phyloP scores from a whole-genome alignment of 176 grass and related monocot species.

The Alloteropsis semialata region DNA sequence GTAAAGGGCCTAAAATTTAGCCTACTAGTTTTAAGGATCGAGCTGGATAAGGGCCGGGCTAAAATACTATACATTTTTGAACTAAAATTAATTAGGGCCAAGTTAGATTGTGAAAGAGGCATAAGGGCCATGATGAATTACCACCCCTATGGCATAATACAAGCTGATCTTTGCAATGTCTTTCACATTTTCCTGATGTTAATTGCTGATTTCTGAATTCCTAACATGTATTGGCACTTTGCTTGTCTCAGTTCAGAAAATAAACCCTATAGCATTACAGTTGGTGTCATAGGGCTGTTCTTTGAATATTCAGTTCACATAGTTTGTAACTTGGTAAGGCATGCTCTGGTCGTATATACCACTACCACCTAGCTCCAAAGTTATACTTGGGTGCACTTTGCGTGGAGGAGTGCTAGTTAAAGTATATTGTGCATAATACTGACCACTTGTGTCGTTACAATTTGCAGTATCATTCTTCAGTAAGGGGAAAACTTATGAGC shows the following conservation, averaged over 20 bases:
- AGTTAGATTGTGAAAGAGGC: too few relatives aligned
- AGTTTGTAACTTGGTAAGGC: background rate
- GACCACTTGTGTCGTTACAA: slow-evolving; percentile 10
- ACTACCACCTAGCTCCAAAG: background rate
- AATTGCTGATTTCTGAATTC: background rate
- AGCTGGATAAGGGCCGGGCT: too few relatives aligned
- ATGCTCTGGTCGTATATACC: background rate
- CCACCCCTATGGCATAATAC: too few relatives aligned
- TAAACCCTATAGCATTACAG: background rate
- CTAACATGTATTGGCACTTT: background rate
- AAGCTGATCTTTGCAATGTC: background rate
- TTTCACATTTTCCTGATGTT: slow-evolving; percentile 7
- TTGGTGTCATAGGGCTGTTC: background rate
- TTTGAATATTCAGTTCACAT: slow-evolving; percentile 21
- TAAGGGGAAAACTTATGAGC: slow-evolving; percentile 45
- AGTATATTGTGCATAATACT: background rate
- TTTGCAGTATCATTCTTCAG: slow-evolving; percentile 71
- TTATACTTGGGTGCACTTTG: slow-evolving; percentile 12
- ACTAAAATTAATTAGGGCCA: too few relatives aligned
- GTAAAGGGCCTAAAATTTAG: too few relatives aligned
- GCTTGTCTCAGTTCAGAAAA: background rate
- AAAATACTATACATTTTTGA: too few relatives aligned
- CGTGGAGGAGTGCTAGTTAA: background rate
- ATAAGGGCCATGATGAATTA: too few relatives aligned
- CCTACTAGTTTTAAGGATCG: too few relatives aligned